phyloP scores from a whole-genome alignment of 2,329 filamentous ascomycete genomes.

The Aureobasidium sp. region DNA sequence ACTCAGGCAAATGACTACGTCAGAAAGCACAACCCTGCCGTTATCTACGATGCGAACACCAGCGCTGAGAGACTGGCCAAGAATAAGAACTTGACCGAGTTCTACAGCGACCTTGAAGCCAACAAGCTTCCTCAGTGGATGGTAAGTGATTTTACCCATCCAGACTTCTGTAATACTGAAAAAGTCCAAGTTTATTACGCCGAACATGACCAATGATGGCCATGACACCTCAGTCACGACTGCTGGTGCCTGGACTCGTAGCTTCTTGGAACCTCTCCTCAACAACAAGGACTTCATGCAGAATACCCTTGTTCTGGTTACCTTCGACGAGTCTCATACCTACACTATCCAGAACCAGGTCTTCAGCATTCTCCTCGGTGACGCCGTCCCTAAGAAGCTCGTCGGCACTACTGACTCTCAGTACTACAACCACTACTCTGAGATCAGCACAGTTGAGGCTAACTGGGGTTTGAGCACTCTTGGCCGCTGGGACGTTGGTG shows the following conservation, averaged over 20 bases:
- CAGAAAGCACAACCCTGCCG: conserved; percentile 66
- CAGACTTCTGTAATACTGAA: not conserved
- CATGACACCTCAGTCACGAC: conserved; percentile 66
- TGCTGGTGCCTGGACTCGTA: conserved; percentile 60
- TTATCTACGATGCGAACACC: conserved; percentile 59
- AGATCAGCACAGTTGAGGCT: conserved; percentile 38
- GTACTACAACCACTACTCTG: conserved; percentile 48
- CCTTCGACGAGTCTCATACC: conserved; percentile 70
- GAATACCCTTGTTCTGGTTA: conserved; percentile 67
- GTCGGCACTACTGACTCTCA: conserved; percentile 60
- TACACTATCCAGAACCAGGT: conserved; percentile 63
- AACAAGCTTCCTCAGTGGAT: conserved; percentile 63
- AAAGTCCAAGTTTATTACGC: conserved; percentile 26
- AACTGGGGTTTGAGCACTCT: conserved; percentile 42
- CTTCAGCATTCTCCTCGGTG: conserved; percentile 65
- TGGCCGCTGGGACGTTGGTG: conserved; percentile 41
- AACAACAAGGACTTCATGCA: conserved; percentile 64
- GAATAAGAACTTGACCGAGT: conserved; percentile 68
- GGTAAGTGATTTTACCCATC: conserved; percentile 35
- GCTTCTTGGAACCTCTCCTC: conserved; percentile 65
- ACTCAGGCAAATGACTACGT: conserved; percentile 69
- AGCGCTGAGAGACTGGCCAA: conserved; percentile 54
- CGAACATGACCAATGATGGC: conserved; percentile 59
- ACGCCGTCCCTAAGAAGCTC: conserved; percentile 59
- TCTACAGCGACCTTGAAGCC: conserved; percentile 59